phyloP scores from a whole-genome alignment of 768 basidiomycete genomes.

The Russula abietina region DNA sequence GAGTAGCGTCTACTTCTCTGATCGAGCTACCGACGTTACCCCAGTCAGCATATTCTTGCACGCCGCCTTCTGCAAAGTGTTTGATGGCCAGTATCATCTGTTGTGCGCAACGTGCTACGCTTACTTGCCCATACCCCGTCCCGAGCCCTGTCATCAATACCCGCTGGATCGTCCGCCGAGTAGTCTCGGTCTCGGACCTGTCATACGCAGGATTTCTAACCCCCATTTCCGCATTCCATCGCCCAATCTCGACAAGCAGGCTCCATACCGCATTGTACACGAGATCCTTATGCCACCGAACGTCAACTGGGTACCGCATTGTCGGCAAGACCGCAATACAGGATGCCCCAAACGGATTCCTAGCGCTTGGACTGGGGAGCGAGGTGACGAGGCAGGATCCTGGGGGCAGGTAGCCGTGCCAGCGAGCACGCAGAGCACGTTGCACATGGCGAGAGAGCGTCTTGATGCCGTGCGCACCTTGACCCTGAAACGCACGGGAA shows the following conservation, averaged over 20 bases:
- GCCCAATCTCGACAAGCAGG: slow-evolving; percentile 28
- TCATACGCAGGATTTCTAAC: too few relatives aligned
- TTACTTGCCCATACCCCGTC: slow-evolving; percentile 20
- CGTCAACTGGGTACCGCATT: slow-evolving; percentile 31
- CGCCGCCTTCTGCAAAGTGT: slow-evolving; percentile 12
- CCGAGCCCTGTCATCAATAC: slow-evolving; percentile 26
- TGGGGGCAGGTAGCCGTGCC: slow-evolving; percentile 15
- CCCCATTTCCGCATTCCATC: slow-evolving; percentile 10
- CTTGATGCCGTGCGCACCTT: not conserved
- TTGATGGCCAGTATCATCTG: slow-evolving; percentile 20
- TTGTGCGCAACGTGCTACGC: slow-evolving; percentile 6
- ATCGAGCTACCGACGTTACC: not conserved
- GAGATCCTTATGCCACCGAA: slow-evolving; percentile 32
- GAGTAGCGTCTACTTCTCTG: slow-evolving; percentile 11
- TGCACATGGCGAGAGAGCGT: slow-evolving; percentile 17
- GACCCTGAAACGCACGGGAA: slow-evolving; percentile 11
- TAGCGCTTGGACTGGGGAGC: not conserved
- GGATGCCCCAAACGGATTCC: slow-evolving; percentile 23
- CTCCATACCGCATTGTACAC: slow-evolving; percentile 35
- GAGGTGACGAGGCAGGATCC: slow-evolving; percentile 15
- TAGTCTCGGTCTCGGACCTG: too few relatives aligned
- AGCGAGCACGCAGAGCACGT: not conserved
- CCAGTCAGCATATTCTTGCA: slow-evolving; percentile 9
- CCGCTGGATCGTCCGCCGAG: slow-evolving; percentile 1
- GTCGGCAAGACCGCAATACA: slow-evolving; percentile 32